phyloP scores from a whole-genome alignment of 1,284 basidiomycete species.

The Testicularia cyperi region DNA sequence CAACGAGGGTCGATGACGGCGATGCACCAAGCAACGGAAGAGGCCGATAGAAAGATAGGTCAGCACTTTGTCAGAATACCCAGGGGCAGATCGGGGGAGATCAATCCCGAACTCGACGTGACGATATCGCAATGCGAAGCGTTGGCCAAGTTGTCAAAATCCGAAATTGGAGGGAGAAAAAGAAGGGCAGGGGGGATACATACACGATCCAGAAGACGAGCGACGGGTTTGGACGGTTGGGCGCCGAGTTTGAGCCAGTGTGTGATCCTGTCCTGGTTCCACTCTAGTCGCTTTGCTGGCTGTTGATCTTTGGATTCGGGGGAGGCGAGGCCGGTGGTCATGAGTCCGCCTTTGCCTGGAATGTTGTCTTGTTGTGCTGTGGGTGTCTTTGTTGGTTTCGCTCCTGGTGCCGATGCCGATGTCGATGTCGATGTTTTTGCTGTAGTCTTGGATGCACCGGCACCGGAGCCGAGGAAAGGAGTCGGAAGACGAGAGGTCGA shows the following conservation, averaged over 20 bases:
- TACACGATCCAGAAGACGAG: slow-evolving; percentile 77
- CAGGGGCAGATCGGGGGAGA: too few relatives aligned
- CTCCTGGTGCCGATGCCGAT: too few relatives aligned
- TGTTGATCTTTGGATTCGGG: slow-evolving; percentile 52
- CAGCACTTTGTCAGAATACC: too few relatives aligned
- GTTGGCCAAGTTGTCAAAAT: too few relatives aligned
- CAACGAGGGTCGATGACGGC: background rate
- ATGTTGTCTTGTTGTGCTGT: too few relatives aligned
- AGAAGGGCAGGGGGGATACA: slow-evolving; percentile 58
- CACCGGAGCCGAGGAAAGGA: slow-evolving; percentile 5
- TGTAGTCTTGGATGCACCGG: too few relatives aligned
- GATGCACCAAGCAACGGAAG: background rate
- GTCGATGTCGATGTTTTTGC: too few relatives aligned
- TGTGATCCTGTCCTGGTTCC: slow-evolving; percentile 84
- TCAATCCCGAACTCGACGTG: too few relatives aligned
- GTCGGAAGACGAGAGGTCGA: slow-evolving; percentile 5
- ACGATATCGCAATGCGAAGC: too few relatives aligned
- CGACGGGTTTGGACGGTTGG: slow-evolving; percentile 75
- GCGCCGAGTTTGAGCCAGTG: slow-evolving; percentile 88
- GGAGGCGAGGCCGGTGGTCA: slow-evolving; percentile 32
- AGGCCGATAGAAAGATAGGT: too few relatives aligned
- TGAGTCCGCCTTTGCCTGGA: slow-evolving; percentile 39
- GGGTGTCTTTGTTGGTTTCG: too few relatives aligned
- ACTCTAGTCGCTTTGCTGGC: slow-evolving; percentile 72
- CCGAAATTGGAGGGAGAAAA: background rate